Evolutionary conservation across 306 rosid genomes (phyloP).

Genomic region (Quercus suber): DNA sequence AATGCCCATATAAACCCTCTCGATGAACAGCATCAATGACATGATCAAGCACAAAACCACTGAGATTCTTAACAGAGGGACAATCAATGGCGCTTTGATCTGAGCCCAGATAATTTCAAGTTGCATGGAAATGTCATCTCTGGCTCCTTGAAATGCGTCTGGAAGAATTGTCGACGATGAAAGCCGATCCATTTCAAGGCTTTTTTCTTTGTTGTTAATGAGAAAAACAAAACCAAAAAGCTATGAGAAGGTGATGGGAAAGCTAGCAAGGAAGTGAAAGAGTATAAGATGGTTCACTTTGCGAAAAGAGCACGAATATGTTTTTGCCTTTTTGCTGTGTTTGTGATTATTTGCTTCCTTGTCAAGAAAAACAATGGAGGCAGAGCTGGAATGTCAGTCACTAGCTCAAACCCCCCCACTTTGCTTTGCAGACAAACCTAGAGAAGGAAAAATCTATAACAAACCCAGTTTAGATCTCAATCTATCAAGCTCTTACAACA

Average conservation of each 20-base stretch:
- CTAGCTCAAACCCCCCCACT: slow-evolving; percentile 28
- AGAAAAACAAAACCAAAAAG: slow-evolving; percentile 11
- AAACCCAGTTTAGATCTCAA: slow-evolving; percentile 38
- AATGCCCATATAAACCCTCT: slow-evolving; percentile 72
- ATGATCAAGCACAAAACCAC: slow-evolving; percentile 57
- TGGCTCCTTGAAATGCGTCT: slow-evolving; percentile 41
- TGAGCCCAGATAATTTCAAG: slow-evolving; percentile 48
- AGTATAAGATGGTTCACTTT: not conserved
- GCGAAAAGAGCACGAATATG: slow-evolving; percentile 20
- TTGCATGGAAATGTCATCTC: slow-evolving; percentile 48
- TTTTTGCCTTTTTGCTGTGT: not conserved
- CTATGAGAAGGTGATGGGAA: slow-evolving; percentile 5
- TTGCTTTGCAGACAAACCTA: not conserved
- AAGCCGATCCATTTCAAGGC: slow-evolving; percentile 52
- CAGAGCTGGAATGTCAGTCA: slow-evolving; percentile 51
- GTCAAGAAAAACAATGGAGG: slow-evolving; percentile 40
- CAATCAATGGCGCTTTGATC: slow-evolving; percentile 61
- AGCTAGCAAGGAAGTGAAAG: not conserved
- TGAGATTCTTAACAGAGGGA: slow-evolving; percentile 51
- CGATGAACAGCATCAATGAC: slow-evolving; percentile 69
- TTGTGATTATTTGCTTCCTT: slow-evolving; percentile 47
- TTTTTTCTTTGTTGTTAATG: not conserved
- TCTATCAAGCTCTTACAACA: slow-evolving; percentile 7
- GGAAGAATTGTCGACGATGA: slow-evolving; percentile 43
- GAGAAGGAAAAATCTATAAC: slow-evolving; percentile 9